Conservation (phyloP, 371 early-diverging fungal species). For the Mucor velutinosus region DNA sequence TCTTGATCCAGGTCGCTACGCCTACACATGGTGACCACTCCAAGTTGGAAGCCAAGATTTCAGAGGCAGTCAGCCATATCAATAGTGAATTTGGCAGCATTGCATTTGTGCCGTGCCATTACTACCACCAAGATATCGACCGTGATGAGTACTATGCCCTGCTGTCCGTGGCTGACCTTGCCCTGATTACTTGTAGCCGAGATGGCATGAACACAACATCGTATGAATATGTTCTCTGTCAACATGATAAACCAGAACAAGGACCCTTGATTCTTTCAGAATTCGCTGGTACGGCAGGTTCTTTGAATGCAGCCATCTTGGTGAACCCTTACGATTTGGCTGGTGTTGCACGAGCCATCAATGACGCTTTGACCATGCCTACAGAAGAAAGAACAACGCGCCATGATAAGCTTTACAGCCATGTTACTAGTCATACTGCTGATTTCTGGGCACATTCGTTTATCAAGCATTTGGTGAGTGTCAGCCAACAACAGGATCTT, state of each 20-base stretch:
- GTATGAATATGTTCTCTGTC: slow-evolving; percentile 97
- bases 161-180: slow-evolving; percentile 92
- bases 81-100: slow-evolving; percentile 96
- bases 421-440: slow-evolving; percentile 87
- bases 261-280: slow-evolving; percentile 95
- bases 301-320: slow-evolving; percentile 82
- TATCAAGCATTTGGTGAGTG: slow-evolving; percentile 53
- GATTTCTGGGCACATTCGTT: slow-evolving; percentile 89
- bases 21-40: slow-evolving; percentile 60
- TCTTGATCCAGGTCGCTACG: slow-evolving; percentile 84
- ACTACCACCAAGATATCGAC: slow-evolving; percentile 94
- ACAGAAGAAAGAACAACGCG: slow-evolving; percentile 78
- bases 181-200: slow-evolving; percentile 91
- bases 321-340: slow-evolving; percentile 97
- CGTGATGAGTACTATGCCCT: slow-evolving; percentile 96
- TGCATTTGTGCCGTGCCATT: slow-evolving; percentile 94
- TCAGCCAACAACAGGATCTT: slow-evolving; percentile 21
- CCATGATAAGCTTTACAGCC: slow-evolving; percentile 80
- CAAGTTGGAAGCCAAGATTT: slow-evolving; percentile 83
- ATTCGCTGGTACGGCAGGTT: slow-evolving; percentile 96
- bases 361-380: slow-evolving; percentile 82
- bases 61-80: slow-evolving; percentile 89
- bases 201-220: slow-evolving; percentile 99
- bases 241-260: slow-evolving; percentile 72
- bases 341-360: slow-evolving; percentile 89